Base-by-base conservation (phyloP, 257 asterid species). In the Primulina eburnea region DNA sequence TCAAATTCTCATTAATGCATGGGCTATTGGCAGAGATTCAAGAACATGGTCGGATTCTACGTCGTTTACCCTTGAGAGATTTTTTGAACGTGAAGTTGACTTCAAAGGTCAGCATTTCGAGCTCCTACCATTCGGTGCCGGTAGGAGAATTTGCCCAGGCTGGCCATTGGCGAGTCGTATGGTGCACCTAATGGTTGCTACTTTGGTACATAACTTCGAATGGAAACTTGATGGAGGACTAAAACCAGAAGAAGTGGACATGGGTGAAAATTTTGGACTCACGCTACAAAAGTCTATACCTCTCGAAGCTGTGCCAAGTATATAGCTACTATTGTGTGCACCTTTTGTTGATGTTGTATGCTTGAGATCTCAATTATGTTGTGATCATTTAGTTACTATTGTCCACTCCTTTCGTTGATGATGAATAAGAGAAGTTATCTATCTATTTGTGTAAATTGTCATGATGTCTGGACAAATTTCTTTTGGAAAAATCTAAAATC, bases 21-120 rank as follows among this genome's bases (percentile, higher is more conserved):
- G 81, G 81, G 84, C 77, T 0, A 69, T 52, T 0, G 79, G 72
- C 1, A 66, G 81, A 29, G 81, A 76, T 62, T 52, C 76, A 6
- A 67, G 14, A 7, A 8, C 43, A 14, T 80, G 84, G 82, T 1
- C 53, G 12, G 28, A 64, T 20, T 71, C 82, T 2, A 68, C 57
- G 1, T 5, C 2, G 0, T 80, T 80, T 17, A 7, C 3, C 56
- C 85, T 80, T 0, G 82, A 77, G 10, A 43, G 86, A 52, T 81
- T 50, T 28, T n/a, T 77, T 30, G 73, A 32, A 7, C 16, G 3
- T 0, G 59, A 38, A 10, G 60, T 24, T 1, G 81, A 78, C 28
- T 61, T 47, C 4, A n/a, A 56, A 2, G 82, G 73, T 11, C 76
- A 70, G 7, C 60, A 70, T 60, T 73, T 78, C 10, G 70, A 74